Evolutionary conservation across 75 land plant genomes (phyloP), one percentile per base, ranked within the genome.

Genomic region (Adiantum capillusveneris): DNA sequence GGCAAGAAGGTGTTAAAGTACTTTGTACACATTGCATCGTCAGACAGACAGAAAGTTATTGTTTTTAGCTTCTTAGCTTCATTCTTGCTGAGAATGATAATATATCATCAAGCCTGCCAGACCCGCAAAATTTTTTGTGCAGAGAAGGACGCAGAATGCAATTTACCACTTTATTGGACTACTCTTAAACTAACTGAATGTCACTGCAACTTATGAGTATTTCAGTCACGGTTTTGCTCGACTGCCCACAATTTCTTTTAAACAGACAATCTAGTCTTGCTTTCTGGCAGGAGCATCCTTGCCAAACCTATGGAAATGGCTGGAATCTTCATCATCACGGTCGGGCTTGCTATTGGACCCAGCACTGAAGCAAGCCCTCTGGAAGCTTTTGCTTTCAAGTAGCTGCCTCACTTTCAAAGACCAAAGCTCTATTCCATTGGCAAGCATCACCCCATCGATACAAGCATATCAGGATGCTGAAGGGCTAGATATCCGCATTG

Each of bases 381-480:
- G 84, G 84, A 37, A 62, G 11, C 72, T 60, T 24, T 64, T 93
- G 26, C 64, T 85, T 25, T n/a, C 29, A 12, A 63, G 76, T 29
- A 90, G 87, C 0, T 72, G 75, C 19, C 59, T 93, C 31, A 57
- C 65, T 12, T 76, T 85, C 59, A 30, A 45, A 44, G 41, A 29
- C 14, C 48, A 36, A 2, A 37, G 44, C 2, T 52, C 53, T 18
- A 28, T 31, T 14, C 18, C 46, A 11, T 18, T 43, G n/a, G 31
- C 30, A 13, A 14, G 41, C 26, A 24, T 45, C 17, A 78, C 71
- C 17, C 65, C 67, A 21, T 59, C 70, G 0, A 60, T 85, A 27
- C 81, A 72, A 54, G 41, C 69, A 11, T 49, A 81, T 12, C 76
- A 79, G 37, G 79, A 69, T 36, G 80, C 81, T 3, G 88, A 94